Conservation (phyloP, 768 basidiomycete genomes). For the Calocera cornea region DNA sequence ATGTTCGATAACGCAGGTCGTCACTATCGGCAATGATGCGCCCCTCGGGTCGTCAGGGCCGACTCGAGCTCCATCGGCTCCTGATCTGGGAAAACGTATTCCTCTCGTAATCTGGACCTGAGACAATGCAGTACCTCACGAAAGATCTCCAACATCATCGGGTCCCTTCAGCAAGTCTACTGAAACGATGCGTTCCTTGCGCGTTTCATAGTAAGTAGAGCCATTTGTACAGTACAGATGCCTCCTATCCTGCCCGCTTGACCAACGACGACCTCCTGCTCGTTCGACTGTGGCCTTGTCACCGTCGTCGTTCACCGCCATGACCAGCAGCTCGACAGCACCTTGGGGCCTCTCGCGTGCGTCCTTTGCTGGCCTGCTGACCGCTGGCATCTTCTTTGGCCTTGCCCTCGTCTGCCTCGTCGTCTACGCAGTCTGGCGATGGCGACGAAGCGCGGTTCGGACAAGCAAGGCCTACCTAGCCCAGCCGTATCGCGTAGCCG, state of each 20-base stretch:
- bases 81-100: not conserved
- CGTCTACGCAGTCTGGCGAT: not conserved
- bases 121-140: not conserved
- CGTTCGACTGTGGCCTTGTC: not conserved
- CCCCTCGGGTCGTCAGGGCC: not conserved
- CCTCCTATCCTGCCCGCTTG: not conserved
- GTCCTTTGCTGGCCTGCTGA: not conserved
- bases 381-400: not conserved
- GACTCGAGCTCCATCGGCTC: not conserved
- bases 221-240: not conserved
- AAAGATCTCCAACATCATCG: not conserved
- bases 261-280: not conserved
- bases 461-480: not conserved
- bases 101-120: not conserved
- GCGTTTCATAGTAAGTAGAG: not conserved
- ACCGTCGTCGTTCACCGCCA: not conserved
- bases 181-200: not conserved
- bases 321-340: not conserved
- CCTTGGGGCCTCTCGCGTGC: not conserved
- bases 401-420: not conserved
- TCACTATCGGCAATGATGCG: not conserved
- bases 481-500: not conserved
- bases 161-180: not conserved
- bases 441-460: not conserved
- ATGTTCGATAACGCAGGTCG: not conserved